Evolutionary conservation across 768 basidiomycete species (phyloP).

Genomic region (Suillus spraguei): DNA sequence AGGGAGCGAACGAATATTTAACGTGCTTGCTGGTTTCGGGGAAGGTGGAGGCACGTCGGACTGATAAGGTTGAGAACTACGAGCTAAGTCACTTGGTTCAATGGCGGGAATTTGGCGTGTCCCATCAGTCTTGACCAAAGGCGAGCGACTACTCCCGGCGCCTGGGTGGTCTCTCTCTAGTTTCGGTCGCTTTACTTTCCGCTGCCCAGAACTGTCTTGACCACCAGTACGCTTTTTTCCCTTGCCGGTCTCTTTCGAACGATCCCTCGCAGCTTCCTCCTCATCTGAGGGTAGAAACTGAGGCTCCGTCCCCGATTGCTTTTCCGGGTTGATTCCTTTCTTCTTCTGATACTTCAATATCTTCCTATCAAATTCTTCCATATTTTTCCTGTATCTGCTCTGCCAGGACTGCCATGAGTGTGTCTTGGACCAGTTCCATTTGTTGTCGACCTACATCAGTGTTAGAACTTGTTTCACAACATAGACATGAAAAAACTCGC

Average conservation of each 20-base stretch:
- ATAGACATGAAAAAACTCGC: slow-evolving; percentile 29
- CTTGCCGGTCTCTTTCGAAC: not conserved
- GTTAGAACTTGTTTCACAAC: slow-evolving; percentile 3
- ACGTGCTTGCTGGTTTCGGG: not conserved
- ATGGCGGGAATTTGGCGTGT: not conserved
- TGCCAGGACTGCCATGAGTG: slow-evolving; percentile 70
- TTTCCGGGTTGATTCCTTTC: slow-evolving; percentile 18
- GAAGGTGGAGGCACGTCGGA: not conserved
- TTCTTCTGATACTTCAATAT: slow-evolving; percentile 45
- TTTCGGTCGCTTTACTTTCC: slow-evolving; percentile 7
- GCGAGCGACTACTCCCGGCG: not conserved
- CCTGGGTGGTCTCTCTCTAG: not conserved
- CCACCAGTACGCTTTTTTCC: slow-evolving; percentile 1
- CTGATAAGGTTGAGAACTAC: not conserved
- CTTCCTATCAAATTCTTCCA: slow-evolving; percentile 39
- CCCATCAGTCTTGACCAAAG: not conserved
- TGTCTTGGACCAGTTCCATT: slow-evolving; percentile 53
- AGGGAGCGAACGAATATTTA: slow-evolving; percentile 1
- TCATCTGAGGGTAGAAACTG: not conserved
- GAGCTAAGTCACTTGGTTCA: not conserved
- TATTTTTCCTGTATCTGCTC: slow-evolving; percentile 55
- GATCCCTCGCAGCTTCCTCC: not conserved
- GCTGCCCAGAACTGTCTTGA: not conserved
- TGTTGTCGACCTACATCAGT: slow-evolving; percentile 34
- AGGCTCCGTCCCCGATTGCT: slow-evolving; percentile 11